Evolutionary conservation across 139 green algal genomes (phyloP).

Genomic region (Tetradesmus lagerheimii): DNA sequence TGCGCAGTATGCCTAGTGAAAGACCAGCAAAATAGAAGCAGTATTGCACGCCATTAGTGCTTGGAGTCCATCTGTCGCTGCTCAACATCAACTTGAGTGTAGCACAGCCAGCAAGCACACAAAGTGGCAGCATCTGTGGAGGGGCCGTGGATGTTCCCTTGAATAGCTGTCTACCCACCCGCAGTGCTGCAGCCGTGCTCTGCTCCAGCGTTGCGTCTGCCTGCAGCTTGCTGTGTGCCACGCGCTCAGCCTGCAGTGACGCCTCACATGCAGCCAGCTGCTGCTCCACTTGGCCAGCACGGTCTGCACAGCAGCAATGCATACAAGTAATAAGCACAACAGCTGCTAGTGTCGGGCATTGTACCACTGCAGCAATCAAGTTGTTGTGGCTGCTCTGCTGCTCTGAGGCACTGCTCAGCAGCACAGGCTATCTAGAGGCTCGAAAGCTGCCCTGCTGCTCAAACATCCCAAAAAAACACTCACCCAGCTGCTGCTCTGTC

Average conservation of each 20-base stretch:
- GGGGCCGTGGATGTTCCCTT: not conserved
- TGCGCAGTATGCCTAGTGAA: too few species aligned
- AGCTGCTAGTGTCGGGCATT: not conserved
- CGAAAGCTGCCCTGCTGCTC: too few species aligned
- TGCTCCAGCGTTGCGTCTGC: constrained; percentile 8
- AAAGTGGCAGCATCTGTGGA: not conserved
- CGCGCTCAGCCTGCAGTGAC: constrained; percentile 12
- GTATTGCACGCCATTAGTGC: too few species aligned
- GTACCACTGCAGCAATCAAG: not conserved
- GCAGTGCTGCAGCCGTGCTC: constrained; percentile 10
- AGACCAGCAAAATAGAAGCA: not conserved
- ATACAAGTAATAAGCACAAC: not conserved
- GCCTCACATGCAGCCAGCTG: not conserved
- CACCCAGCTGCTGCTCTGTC: constrained; percentile 29
- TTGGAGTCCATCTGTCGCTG: too few species aligned
- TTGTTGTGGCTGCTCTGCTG: too few species aligned
- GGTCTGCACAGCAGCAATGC: constrained; percentile 17
- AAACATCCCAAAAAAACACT: not conserved
- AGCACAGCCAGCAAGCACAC: not conserved
- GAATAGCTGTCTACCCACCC: not conserved
- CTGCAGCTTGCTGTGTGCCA: constrained; percentile 35
- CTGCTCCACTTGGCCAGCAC: not conserved
- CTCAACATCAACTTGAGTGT: not conserved
- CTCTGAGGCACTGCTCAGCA: too few species aligned
- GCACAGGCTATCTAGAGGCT: too few species aligned